Percentiles rank a stretch among this genome's conserved stretches.
phyloP scores from a whole-genome alignment of 83 land plant species.

The Isoetes engelmannii region DNA sequence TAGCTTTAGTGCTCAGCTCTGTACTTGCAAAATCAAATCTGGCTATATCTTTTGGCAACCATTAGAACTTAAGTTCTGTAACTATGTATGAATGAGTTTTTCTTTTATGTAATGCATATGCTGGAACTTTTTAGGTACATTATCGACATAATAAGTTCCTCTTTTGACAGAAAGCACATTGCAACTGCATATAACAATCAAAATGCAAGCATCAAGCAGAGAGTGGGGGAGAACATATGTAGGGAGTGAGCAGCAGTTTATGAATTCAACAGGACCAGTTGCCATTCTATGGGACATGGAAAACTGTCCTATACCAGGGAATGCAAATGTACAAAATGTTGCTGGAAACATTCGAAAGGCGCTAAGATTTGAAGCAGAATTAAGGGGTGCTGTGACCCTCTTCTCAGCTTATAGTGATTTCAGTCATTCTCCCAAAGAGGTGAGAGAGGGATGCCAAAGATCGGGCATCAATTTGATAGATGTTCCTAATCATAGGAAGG shows the following conservation, averaged over 20 bases:
- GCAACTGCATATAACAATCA: no score
- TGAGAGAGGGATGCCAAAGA: slow-evolving; percentile 93
- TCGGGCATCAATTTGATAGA: slow-evolving; percentile 95
- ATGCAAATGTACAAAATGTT: slow-evolving; percentile 79
- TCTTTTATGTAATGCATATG: no score
- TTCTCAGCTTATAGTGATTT: slow-evolving; percentile 97
- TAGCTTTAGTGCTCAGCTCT: no score
- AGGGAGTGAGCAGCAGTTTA: slow-evolving; percentile 15
- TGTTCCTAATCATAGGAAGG: slow-evolving; percentile 86
- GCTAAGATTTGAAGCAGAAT: slow-evolving; percentile 58
- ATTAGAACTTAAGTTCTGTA: no score
- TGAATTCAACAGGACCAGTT: slow-evolving; percentile 45
- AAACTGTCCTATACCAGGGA: slow-evolving; percentile 82
- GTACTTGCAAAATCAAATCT: no score
- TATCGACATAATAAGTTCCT: no score
- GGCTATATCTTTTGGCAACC: no score
- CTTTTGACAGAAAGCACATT: no score
- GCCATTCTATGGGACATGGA: slow-evolving; percentile 97
- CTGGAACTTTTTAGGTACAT: no score
- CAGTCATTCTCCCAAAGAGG: slow-evolving; percentile 71
- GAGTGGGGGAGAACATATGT: no score
- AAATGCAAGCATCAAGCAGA: no score
- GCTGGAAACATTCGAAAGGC: slow-evolving; percentile 80
- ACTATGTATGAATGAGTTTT: no score
- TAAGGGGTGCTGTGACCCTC: slow-evolving; percentile 57